Evolutionary conservation across 352 stramenopile species (phyloP).

Genomic region (Globisporangium okanoganense): DNA sequence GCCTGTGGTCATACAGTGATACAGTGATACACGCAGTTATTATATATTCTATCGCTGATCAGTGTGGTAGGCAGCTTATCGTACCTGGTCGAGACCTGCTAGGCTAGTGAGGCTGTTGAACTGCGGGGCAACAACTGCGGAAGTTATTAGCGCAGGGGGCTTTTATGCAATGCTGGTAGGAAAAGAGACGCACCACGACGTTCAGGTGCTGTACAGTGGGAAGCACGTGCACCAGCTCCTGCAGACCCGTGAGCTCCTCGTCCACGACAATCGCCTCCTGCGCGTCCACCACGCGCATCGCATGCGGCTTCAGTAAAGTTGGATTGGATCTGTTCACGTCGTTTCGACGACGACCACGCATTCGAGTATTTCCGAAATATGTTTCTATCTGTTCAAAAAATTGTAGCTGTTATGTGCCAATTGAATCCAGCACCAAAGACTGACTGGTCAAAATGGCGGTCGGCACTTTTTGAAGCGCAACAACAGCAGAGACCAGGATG

Average conservation of each 20-base stretch:
- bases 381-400: too few species aligned
- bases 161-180: neutral
- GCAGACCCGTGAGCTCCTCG: constrained; percentile 38
- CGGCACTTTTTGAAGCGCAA: neutral
- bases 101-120: constrained; percentile 58
- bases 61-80: neutral
- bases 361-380: too few species aligned
- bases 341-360: too few species aligned
- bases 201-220: constrained; percentile 46
- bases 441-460: constrained; percentile 8
- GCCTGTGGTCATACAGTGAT: constrained; percentile 19
- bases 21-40: neutral
- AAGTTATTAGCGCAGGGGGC: neutral
- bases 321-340: too few species aligned
- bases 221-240: constrained; percentile 19
- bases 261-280: constrained; percentile 50
- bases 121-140: constrained; percentile 26
- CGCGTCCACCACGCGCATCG: constrained; percentile 39
- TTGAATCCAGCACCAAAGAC: too few species aligned
- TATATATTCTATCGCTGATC: neutral
- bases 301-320: too few species aligned
- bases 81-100: constrained; percentile 39
- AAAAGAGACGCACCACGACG: constrained; percentile 36
- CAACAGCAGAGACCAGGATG: constrained; percentile 31
- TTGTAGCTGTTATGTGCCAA: too few species aligned